Evolutionary conservation across 2,329 filamentous ascomycete genomes (phyloP), one percentile per base, ranked within the genome.

Genomic region (Botrytis squamosa): DNA sequence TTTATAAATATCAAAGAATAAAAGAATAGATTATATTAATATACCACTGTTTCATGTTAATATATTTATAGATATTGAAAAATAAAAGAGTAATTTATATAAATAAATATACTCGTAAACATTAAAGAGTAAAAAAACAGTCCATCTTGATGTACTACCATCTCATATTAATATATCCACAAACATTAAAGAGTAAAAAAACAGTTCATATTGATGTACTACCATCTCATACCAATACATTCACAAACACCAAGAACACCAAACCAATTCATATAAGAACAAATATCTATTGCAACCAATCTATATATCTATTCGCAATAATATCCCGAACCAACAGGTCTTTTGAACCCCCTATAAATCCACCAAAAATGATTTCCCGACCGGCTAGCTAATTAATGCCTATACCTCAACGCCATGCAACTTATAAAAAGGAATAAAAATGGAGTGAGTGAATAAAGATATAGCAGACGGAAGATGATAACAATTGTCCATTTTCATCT

Each of bases 401-500:
- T 52, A 44, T 68, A 33, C 36, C 44, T 40, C 57, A 71, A 71
- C 70, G 60, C 60, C 60, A 55, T 71, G 44, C 60, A 16, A 62
- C 42, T 52, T 46, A 10, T 29, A 25, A 29, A 38, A 25, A 29
- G 29, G 29, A 36, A 22, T 7, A 33, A 42, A 69, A 40, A 33
- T 33, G n/a, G 6, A 40, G 44, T 10, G 7, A 10, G 44, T 10
- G 7, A 10, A 33, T 29, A 68, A 18, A 18, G 59, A 38, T 46
- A 22, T 25, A 14, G 38, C 36, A 33, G 29, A 64, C 20, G 33
- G 7, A 42, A 42, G 16, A 8, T 40, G 25, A 38, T 9, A 6
- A 33, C 9, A 4, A 16, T 29, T 62, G 7, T 60, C 2, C 14
- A 22, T 62, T 40, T 40, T 3, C 0, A 57, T 36, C 55, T 3